Base-by-base conservation (phyloP, 2,329 filamentous ascomycete genomes). In the Neofusicoccum sp. region DNA sequence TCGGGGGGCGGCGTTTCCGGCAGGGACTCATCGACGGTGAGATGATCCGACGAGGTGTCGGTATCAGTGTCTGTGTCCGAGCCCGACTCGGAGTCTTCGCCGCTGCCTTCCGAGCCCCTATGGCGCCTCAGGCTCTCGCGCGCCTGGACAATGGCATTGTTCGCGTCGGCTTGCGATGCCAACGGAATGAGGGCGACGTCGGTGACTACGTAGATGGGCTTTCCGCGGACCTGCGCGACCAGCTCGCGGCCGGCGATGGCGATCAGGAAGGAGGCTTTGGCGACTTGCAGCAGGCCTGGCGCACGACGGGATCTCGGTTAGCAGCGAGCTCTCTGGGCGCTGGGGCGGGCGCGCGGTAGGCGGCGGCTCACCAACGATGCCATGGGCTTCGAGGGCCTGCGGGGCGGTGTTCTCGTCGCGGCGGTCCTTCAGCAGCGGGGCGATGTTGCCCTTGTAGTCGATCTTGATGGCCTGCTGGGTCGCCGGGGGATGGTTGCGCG, bases 101-200 rank as follows among this genome's bases (percentile, higher is more conserved):
- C 71, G 30, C 58, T 64, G 14, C 66, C 67, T 30, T 61, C 63
- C 36, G 64, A 65, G 62, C 68, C 70, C 53, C 63, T 74, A 64
- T 64, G 70, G 76, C 78, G 74, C 36, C 73, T 71, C 4, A 74
- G 67, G 64, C 74, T 77, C 58, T 77, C 81, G 64, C 71, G 54
- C 0, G 89, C 90, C 60, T 84, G 83, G 2, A 78, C 75, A 62
- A 98, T 89, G 7, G 91, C 89, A 30, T 84, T 82, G 63, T 85
- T 82, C 4, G 93, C 93, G 44, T 96, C 91, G 41, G 76, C 73
- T 68, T 88, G 88, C 5, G 89, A 93, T 2, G 87, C 85, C 58
- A 95, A 86, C 0, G 95, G 95, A 5, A 96, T 96, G n/a, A 98
- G 79, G 6, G 91, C 89, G 33, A 98, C 90, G 67, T 96, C 91